These are phyloP conservation scores for Multifurca ochricompacta DNA, from an alignment of 768 basidiomycete genomes.

Conservation along the genomic window DNA sequence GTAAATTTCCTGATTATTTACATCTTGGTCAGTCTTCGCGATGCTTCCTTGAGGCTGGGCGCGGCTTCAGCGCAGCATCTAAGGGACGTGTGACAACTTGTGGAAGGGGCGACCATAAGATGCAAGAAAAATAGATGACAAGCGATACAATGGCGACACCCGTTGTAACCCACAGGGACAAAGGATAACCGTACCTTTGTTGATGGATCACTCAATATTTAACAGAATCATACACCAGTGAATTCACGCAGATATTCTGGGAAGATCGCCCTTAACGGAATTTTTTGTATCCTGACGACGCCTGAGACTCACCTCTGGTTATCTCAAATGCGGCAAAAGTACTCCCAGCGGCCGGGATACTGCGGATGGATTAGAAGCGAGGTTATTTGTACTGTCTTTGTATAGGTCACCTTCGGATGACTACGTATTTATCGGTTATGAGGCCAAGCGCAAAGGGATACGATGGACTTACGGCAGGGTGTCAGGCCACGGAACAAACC, in stretches of 20 bases:
- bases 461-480: slow-evolving; percentile 55
- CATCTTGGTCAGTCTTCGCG: too few species aligned
- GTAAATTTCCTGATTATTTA: too few species aligned
- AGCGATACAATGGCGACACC: background rate
- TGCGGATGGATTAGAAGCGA: slow-evolving; percentile 26
- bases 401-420: slow-evolving; percentile 50
- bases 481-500: slow-evolving; percentile 70
- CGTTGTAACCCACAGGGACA: background rate
- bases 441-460: background rate
- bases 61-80: too few species aligned
- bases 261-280: background rate
- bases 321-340: slow-evolving; percentile 89
- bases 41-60: too few species aligned
- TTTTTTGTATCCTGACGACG: background rate
- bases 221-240: slow-evolving; percentile 23
- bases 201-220: background rate
- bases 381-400: background rate
- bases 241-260: slow-evolving; percentile 27
- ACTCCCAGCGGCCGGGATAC: slow-evolving; percentile 85
- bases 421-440: slow-evolving; percentile 28
- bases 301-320: slow-evolving; percentile 49
- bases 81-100: too few species aligned
- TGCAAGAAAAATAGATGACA: background rate
- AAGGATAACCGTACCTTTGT: background rate
- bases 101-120: background rate